Base-by-base conservation (phyloP, 768 basidiomycete species). In the Suillus americanus region DNA sequence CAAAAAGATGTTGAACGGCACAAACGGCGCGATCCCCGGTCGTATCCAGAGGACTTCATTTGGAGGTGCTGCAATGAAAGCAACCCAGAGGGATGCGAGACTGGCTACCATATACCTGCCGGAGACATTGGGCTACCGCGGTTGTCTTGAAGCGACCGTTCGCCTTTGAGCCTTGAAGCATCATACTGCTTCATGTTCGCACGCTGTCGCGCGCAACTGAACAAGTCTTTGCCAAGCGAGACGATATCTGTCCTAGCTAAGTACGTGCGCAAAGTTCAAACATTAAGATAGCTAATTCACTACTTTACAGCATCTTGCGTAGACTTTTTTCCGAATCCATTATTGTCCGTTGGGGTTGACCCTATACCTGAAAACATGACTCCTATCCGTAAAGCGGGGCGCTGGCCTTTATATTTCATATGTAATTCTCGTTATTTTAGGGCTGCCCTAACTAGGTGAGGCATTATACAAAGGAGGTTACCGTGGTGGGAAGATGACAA, bases 41-140 rank as follows among this genome's bases (percentile, higher is more conserved):
- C 78, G 18, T 83, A 72, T 63, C 84, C 84, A 1, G 79, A 85
- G 63, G 79, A 80, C 59, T 86, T 85, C 66, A 71, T 60, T 3
- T 87, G 85, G 85, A 78, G 73, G 3, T 87, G 85, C 66, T 86
- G 86, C 66, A 75, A 80, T n/a, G 66, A 70, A 51, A 57, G 56
- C 23, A 40, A 57, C 25, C 56, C 56, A 28, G 56, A 40, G 16
- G 56, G 56, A 20, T 57, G 56, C 16, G 56, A 40, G 56, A 40
- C 37, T 38, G 56, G 56, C 1, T 57, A 57, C 37, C 56, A 57
- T 40, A 57, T 57, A 57, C 56, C 56, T 57, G 56, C 56, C 23
- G 37, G 56, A 25, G 18, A 18, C 16, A 57, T 57, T 25, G 56
- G 56, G 25, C 23, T 57, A 23, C 56, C 37, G 16, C 56, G 56